Base-by-base conservation (phyloP, 2,329 filamentous ascomycete genomes). In the Aspergillus pseudoglaucus region DNA sequence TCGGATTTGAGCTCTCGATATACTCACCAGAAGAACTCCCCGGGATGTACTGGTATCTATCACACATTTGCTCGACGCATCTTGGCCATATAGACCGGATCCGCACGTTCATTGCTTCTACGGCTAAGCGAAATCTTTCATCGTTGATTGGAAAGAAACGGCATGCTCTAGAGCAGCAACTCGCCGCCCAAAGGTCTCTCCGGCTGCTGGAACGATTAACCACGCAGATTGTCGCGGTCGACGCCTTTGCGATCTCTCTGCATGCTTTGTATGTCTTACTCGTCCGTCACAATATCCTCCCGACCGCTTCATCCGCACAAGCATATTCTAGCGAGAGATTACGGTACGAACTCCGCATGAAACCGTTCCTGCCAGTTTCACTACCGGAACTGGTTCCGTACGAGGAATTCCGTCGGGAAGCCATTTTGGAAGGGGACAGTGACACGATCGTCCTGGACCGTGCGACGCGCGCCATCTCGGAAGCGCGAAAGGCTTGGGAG, bases 1-100 rank as follows among this genome's bases (percentile, higher is more conserved):
- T 96, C 27, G 93, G 94, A 10, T 97, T 98, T 65, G 93, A 98
- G 68, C 83, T 96, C 10, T 85, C 91, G 39, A 81, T 95, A 8
- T 97, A 97, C 67, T 83, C 91, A 46, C 78, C 83, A 0, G 86
- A 95, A 64, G 93, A 98, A 66, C 76, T 93, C 8, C 80, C 83
- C 0, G 83, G 82, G 20, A 95, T 96, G 87, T 97, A 97, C 67
- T 93, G 87, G 83, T 90, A 95, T 65, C 72, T 95, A 53, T 81
- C 87, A 56, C 81, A 88, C 70, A 72, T 94, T 50, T 75, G 86
- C 60, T 79, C 83, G 62, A 81, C 85, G 47, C 75, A 85, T 52
- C 70, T 82, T 41, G 77, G 82, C 61, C 82, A 96, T 59, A 71
- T 86, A 20, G 84, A 89, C 56, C 80, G 87, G 46, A 88, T 93